phyloP scores from a whole-genome alignment of 345 rosid species.

The Rhizophora mangle region DNA sequence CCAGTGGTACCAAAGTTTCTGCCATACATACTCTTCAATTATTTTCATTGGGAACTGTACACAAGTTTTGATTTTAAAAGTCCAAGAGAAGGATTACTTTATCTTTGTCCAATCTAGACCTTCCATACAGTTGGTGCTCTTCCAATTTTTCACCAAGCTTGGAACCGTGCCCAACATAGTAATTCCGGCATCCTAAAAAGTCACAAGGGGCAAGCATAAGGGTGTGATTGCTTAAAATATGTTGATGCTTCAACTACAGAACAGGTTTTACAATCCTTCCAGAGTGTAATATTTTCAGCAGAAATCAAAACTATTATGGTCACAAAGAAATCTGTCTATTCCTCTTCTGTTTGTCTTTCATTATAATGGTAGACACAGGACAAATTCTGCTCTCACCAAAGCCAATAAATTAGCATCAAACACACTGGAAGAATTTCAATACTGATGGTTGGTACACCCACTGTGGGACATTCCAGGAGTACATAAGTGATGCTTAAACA shows the following conservation, averaged over 20 bases:
- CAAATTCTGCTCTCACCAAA: background rate
- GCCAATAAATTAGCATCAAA: background rate
- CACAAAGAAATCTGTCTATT: background rate
- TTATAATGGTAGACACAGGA: too few species aligned
- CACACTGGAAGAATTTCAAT: background rate
- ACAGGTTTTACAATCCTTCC: background rate
- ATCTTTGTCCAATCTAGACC: conserved; percentile 77
- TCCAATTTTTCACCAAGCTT: conserved; percentile 86
- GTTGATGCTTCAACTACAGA: background rate
- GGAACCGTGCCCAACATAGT: conserved; percentile 87
- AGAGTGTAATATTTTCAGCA: background rate
- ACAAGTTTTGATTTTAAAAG: background rate
- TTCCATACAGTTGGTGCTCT: conserved; percentile 59
- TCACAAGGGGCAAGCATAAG: conserved; percentile 4
- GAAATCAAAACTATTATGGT: too few species aligned
- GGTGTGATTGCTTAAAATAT: background rate
- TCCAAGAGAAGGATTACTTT: conserved; percentile 36
- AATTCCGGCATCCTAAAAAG: conserved; percentile 78
- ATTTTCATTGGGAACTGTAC: conserved; percentile 4
- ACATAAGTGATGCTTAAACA: background rate
- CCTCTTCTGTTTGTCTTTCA: background rate
- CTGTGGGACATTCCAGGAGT: background rate
- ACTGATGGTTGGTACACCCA: too few species aligned
- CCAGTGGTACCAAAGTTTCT: conserved; percentile 68
- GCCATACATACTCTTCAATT: conserved; percentile 9